Evolutionary conservation across 2,329 filamentous ascomycete genomes (phyloP).

Genomic region (Claviceps fusiformis): DNA sequence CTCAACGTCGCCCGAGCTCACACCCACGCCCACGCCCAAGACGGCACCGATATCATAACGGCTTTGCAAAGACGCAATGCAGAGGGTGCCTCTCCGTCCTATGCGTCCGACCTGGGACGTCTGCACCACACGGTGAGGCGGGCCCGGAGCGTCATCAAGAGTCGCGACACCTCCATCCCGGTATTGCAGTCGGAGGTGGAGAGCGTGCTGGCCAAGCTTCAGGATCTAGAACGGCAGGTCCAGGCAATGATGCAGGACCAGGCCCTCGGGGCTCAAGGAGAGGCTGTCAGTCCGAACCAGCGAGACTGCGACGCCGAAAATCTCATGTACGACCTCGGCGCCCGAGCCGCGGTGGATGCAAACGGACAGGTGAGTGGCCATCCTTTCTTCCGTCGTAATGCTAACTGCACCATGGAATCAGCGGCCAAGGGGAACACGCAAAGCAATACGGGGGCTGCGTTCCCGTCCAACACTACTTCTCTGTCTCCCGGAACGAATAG

Average conservation of each 20-base stretch:
- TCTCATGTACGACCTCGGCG: conserved; percentile 7
- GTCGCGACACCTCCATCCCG: conserved; percentile 12
- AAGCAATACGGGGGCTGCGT: no score
- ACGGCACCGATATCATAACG: not conserved
- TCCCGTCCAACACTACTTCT: no score
- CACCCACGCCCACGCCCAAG: not conserved
- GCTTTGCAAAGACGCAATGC: not conserved
- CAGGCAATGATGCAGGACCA: conserved; percentile 10
- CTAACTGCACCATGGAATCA: conserved; percentile 14
- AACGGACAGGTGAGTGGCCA: conserved; percentile 13
- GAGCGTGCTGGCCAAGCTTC: conserved; percentile 16
- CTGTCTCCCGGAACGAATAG: no score
- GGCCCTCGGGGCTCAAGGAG: no score
- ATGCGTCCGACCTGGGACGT: conserved; percentile 6
- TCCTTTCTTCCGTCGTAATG: conserved; percentile 11
- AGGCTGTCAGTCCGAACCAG: not conserved
- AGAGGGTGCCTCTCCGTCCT: conserved; percentile 4
- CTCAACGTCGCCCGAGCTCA: conserved; percentile 2
- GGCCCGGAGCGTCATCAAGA: conserved; percentile 14
- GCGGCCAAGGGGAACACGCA: conserved; percentile 4
- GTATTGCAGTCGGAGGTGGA: conserved; percentile 13
- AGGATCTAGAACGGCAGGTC: conserved; percentile 16
- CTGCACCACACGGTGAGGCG: conserved; percentile 8
- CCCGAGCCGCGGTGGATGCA: conserved; percentile 5
- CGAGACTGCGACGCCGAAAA: conserved; percentile 8